A percentile compares a stretch with the other conserved stretches of the same genome.
Conservation (phyloP, 225 moss, liverwort and hornwort species). For the Straminergon stramineum region DNA sequence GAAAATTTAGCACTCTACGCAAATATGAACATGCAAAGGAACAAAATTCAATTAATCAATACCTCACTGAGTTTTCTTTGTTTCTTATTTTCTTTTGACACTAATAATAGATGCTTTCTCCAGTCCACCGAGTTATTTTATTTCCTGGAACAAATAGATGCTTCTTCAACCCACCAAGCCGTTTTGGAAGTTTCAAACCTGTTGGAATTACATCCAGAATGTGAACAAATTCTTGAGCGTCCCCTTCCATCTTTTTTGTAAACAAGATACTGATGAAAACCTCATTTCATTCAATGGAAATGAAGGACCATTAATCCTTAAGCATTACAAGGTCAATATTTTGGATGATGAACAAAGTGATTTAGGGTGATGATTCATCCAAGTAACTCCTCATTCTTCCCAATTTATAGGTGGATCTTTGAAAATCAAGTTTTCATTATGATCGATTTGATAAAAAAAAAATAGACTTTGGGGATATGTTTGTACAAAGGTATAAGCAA, state of each 20-base stretch:
- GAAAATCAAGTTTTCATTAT: not conserved
- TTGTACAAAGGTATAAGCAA: not conserved
- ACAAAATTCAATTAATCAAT: not conserved
- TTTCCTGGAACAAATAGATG: not conserved
- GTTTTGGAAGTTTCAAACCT: not conserved
- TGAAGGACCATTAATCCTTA: not conserved
- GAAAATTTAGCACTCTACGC: not conserved
- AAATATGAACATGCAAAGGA: not conserved
- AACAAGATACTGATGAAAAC: no score
- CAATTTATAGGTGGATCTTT: accelerated
- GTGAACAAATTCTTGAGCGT: not conserved
- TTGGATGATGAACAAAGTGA: not conserved
- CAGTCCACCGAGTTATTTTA: not conserved
- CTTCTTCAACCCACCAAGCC: not conserved
- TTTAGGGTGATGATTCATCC: not conserved
- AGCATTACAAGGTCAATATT: not conserved
- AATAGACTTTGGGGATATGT: accelerated
- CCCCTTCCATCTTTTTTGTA: not conserved
- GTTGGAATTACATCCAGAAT: not conserved
- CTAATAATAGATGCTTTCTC: not conserved
- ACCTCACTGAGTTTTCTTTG: not conserved
- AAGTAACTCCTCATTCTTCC: not conserved
- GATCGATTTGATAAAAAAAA: accelerated
- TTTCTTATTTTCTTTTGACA: not conserved
- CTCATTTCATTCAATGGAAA: not conserved